Conservation (phyloP, 164 flowering plant genomes). For the Kalanchoe fedtschenkoi region DNA sequence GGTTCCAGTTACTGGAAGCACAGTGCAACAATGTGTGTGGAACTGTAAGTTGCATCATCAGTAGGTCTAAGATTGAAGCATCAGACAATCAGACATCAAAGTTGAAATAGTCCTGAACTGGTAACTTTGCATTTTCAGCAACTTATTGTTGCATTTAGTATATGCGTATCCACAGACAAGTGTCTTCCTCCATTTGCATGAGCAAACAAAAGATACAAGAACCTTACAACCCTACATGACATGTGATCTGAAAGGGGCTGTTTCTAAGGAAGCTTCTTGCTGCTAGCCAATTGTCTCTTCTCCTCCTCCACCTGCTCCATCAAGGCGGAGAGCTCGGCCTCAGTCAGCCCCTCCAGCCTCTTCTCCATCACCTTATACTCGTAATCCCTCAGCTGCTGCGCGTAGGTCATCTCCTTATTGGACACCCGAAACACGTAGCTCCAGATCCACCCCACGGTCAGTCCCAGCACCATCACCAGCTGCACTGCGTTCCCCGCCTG, state of each 20-base stretch:
- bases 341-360: constrained; percentile 74
- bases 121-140: no score
- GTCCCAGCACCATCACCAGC: constrained; percentile 75
- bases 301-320: constrained; percentile 90
- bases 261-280: constrained; percentile 22
- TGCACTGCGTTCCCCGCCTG: constrained; percentile 96
- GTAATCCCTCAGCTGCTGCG: constrained; percentile 82
- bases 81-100: no score
- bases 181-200: no score
- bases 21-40: no score
- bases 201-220: background rate
- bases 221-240: background rate
- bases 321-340: constrained; percentile 72
- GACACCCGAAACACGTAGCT: constrained; percentile 86
- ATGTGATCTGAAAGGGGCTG: background rate
- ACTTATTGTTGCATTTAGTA: no score
- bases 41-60: no score
- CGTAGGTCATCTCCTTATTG: constrained; percentile 95
- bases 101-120: no score
- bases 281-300: constrained; percentile 36
- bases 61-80: no score
- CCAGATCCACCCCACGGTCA: constrained; percentile 88
- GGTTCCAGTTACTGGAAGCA: no score
- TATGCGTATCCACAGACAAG: background rate
- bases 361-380: constrained; percentile 79